Conservation (phyloP, 2,329 filamentous ascomycete species). For the Ceratocystis colombiana region DNA sequence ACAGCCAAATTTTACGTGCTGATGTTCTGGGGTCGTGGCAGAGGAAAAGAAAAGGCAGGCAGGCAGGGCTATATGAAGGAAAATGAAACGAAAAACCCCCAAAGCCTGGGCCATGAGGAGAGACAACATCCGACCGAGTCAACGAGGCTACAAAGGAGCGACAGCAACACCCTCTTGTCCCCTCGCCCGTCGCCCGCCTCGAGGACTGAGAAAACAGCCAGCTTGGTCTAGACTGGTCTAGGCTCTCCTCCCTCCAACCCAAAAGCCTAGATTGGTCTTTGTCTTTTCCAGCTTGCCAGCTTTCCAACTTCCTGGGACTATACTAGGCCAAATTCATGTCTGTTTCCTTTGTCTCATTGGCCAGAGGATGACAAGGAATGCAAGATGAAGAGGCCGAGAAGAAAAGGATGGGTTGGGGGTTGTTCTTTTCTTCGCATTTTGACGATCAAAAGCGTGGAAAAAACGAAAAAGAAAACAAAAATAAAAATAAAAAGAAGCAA, state of each 20-base stretch:
- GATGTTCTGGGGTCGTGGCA: not conserved
- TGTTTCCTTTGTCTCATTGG: conserved; percentile 1
- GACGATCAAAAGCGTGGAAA: not conserved
- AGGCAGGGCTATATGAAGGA: not conserved
- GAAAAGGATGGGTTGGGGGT: not conserved
- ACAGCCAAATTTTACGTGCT: not conserved
- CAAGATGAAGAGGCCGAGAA: not conserved
- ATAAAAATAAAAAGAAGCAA: not conserved
- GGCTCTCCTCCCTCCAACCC: not conserved
- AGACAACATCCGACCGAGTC: not conserved
- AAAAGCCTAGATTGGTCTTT: conserved; percentile 15
- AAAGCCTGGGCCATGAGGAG: not conserved
- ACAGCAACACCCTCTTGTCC: not conserved
- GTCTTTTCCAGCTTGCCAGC: conserved; percentile 16
- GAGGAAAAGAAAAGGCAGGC: not conserved
- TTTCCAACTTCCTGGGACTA: conserved; percentile 3
- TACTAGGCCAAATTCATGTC: not conserved
- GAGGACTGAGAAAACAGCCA: not conserved
- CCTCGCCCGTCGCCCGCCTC: too few species aligned
- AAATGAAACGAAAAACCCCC: not conserved
- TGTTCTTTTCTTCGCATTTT: not conserved
- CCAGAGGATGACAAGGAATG: not conserved
- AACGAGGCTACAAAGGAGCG: not conserved
- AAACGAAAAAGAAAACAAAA: not conserved
- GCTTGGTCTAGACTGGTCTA: conserved; percentile 11